Evolutionary conservation across 306 rosid species (phyloP).

Genomic region (Carpinus fangiana): DNA sequence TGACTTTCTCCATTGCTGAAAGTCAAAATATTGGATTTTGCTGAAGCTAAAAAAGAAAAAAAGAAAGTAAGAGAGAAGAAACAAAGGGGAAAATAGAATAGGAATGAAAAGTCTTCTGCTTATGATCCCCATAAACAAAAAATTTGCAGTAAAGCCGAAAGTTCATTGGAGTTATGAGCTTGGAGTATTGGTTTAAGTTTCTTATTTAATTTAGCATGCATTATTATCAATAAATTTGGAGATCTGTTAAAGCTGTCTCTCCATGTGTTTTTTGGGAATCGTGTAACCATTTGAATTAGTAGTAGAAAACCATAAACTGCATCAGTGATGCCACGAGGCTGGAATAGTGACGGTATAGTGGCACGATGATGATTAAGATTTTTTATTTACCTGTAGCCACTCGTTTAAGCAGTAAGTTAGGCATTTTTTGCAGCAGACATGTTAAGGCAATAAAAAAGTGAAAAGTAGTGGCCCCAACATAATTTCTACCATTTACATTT

Average conservation of each 20-base stretch:
- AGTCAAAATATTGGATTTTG: not conserved
- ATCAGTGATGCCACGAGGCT: not conserved
- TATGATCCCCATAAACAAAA: not conserved
- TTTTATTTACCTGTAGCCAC: not conserved
- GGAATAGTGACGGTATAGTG: not conserved
- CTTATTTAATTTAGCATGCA: not conserved
- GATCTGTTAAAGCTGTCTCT: not conserved
- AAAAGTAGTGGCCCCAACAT: not conserved
- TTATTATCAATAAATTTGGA: not conserved
- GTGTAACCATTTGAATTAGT: not conserved
- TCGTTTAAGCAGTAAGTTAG: slow-evolving; percentile 8
- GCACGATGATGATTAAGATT: not conserved
- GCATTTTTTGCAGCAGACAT: not conserved
- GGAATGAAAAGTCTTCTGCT: not conserved
- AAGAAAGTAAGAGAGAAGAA: not conserved
- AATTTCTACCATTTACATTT: not conserved
- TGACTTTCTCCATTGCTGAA: slow-evolving; percentile 5
- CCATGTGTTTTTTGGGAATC: not conserved
- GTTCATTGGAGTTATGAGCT: not conserved
- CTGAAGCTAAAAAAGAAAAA: slow-evolving; percentile 4
- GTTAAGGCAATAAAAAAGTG: not conserved
- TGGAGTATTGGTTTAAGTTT: not conserved
- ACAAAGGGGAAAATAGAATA: not conserved
- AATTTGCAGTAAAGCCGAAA: not conserved
- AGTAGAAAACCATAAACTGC: not conserved